Conservation (phyloP, 768 basidiomycete species). For the Agaricus sinodeliciosus region DNA sequence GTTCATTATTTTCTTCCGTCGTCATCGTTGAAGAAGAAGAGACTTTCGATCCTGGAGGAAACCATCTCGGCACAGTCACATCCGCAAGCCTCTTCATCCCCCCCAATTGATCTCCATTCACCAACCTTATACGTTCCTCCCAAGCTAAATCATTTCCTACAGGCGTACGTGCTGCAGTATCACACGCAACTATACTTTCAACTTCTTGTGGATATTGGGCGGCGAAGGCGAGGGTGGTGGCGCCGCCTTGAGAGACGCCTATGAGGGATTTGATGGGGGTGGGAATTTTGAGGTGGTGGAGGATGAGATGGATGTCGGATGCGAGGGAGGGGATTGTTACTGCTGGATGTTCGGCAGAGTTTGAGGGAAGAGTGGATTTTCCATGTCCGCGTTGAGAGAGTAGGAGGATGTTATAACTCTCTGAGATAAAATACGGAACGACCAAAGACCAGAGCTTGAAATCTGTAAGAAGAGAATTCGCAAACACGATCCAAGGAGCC, state of each 20-base stretch:
- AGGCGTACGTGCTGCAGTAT: slow-evolving; percentile 37
- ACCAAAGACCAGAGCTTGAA: slow-evolving; percentile 41
- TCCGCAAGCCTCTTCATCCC: slow-evolving; percentile 36
- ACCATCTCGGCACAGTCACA: slow-evolving; percentile 43
- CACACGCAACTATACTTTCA: slow-evolving; percentile 39
- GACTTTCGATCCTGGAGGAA: slow-evolving; percentile 28
- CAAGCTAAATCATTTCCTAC: slow-evolving; percentile 42
- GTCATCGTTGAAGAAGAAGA: neutral
- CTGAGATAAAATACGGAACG: slow-evolving; percentile 30
- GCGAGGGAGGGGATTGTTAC: slow-evolving; percentile 40
- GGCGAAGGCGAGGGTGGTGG: slow-evolving; percentile 40
- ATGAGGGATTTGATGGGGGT: slow-evolving; percentile 38
- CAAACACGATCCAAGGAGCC: slow-evolving; percentile 46
- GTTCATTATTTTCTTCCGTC: neutral
- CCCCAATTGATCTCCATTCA: slow-evolving; percentile 21
- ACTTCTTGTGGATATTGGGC: slow-evolving; percentile 28
- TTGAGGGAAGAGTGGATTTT: slow-evolving; percentile 27
- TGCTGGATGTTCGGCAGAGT: slow-evolving; percentile 4
- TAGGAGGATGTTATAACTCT: slow-evolving; percentile 39
- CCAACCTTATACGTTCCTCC: slow-evolving; percentile 37
- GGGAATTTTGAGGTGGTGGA: slow-evolving; percentile 16
- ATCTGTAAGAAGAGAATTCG: slow-evolving; percentile 45
- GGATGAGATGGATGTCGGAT: slow-evolving; percentile 34
- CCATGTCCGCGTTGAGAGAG: slow-evolving; percentile 51
- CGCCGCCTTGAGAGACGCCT: slow-evolving; percentile 50